phyloP scores from a whole-genome alignment of 257 asterid species.

The Scutellaria baicalensis region DNA sequence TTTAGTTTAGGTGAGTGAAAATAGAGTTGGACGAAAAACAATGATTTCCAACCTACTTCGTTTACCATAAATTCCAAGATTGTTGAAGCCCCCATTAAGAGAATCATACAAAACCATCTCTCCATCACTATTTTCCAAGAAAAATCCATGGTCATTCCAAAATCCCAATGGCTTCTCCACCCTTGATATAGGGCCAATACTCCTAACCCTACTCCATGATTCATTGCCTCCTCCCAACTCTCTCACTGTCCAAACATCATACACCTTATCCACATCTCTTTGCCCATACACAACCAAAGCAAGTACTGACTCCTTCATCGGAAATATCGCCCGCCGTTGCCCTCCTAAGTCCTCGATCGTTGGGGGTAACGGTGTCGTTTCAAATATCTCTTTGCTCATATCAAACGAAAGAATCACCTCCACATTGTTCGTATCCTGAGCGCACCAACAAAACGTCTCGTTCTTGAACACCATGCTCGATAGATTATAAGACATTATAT shows the following conservation, averaged over 20 bases:
- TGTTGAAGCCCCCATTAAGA: conserved; percentile 8
- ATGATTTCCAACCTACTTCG: conserved; percentile 48
- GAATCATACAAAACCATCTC: conserved; percentile 34
- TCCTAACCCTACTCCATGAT: conserved; percentile 30
- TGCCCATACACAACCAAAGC: conserved; percentile 39
- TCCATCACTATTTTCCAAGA: conserved; percentile 27
- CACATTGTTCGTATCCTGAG: conserved; percentile 24
- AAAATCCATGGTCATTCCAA: conserved; percentile 27
- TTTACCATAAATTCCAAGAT: conserved; percentile 42
- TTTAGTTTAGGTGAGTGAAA: no score
- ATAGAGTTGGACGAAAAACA: conserved; percentile 32
- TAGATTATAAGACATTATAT: conserved; percentile 35
- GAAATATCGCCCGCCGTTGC: conserved; percentile 35
- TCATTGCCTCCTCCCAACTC: conserved; percentile 12
- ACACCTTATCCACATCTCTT: conserved; percentile 25
- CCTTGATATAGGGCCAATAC: conserved; percentile 38
- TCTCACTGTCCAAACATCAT: conserved; percentile 40
- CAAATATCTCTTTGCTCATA: conserved; percentile 25
- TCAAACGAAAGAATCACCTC: conserved; percentile 48
- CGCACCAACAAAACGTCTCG: conserved; percentile 62
- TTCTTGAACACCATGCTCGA: conserved; percentile 56
- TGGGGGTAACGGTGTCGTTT: conserved; percentile 35
- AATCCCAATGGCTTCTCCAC: conserved; percentile 55
- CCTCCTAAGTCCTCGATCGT: conserved; percentile 34
- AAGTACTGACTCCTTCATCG: conserved; percentile 27